phyloP scores from a whole-genome alignment of 2,329 filamentous ascomycete genomes.

The Westerdykella ornata region DNA sequence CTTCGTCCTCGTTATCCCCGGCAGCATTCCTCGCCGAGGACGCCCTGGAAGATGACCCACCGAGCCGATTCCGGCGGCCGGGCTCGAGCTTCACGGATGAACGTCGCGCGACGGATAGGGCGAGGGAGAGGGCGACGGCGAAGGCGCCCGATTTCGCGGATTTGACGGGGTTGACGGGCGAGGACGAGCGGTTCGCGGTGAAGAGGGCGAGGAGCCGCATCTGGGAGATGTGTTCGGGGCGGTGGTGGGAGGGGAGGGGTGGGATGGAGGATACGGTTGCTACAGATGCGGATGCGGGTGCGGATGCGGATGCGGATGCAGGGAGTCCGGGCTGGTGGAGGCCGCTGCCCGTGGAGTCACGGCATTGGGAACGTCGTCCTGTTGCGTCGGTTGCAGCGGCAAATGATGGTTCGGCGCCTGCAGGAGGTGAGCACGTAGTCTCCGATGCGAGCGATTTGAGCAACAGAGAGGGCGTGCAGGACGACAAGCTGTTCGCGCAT shows the following conservation, averaged over 20 bases:
- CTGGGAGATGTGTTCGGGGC: constrained; percentile 71
- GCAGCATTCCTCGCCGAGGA: constrained; percentile 39
- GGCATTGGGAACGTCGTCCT: constrained; percentile 57
- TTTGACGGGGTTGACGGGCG: constrained; percentile 63
- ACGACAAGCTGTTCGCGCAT: constrained; percentile 36
- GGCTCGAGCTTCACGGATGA: constrained; percentile 26
- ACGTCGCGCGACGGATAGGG: constrained; percentile 8
- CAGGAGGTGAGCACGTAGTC: no score
- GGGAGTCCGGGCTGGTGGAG: constrained; percentile 58
- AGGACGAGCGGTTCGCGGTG: constrained; percentile 76
- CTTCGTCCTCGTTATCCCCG: constrained; percentile 10
- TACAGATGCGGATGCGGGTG: constrained; percentile 59
- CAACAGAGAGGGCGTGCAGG: constrained; percentile 10
- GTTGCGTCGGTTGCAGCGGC: neutral
- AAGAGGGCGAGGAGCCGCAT: constrained; percentile 69
- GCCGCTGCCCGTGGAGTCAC: constrained; percentile 55
- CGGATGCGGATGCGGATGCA: constrained; percentile 47
- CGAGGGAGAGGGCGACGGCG: constrained; percentile 1
- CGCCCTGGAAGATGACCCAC: constrained; percentile 46
- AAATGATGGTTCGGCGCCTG: no score
- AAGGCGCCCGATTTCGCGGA: constrained; percentile 57
- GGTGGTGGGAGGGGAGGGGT: constrained; percentile 59
- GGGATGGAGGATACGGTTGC: constrained; percentile 31
- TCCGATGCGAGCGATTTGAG: constrained; percentile 6
- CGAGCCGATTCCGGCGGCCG: constrained; percentile 35